Conservation (phyloP, 768 basidiomycete species). For the Lactarius indigo region DNA sequence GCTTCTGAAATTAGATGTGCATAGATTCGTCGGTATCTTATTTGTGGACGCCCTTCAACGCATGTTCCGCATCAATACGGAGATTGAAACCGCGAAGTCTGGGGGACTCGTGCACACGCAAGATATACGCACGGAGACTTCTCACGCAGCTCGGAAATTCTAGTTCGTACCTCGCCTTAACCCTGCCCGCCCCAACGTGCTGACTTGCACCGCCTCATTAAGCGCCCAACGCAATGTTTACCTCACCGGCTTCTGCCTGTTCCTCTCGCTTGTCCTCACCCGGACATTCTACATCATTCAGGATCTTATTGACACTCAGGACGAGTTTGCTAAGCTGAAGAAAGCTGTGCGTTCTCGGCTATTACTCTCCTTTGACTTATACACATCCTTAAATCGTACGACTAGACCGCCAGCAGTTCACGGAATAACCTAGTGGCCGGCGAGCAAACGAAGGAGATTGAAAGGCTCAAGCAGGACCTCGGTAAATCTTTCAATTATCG, state of each 20-base stretch:
- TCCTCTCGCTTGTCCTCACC: conserved; percentile 92
- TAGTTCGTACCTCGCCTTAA: conserved; percentile 51
- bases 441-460: conserved; percentile 54
- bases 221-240: conserved; percentile 91
- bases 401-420: conserved; percentile 36
- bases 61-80: conserved; percentile 78
- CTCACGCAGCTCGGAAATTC: conserved; percentile 88
- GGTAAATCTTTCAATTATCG: conserved; percentile 24
- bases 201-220: conserved; percentile 1
- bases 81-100: conserved; percentile 63
- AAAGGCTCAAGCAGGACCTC: conserved; percentile 65
- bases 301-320: conserved; percentile 87
- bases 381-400: not conserved
- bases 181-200: not conserved
- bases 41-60: conserved; percentile 92
- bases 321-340: conserved; percentile 82
- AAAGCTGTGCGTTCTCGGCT: conserved; percentile 38
- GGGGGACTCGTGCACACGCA: conserved; percentile 42
- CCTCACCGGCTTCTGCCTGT: conserved; percentile 88
- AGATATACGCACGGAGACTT: conserved; percentile 80
- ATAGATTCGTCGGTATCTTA: conserved; percentile 77
- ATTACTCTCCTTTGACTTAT: not conserved
- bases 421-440: conserved; percentile 30
- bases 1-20: not conserved
- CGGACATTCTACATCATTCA: conserved; percentile 90